Conservation (phyloP, 768 basidiomycete genomes). For the Termitomyces eurrhizus region DNA sequence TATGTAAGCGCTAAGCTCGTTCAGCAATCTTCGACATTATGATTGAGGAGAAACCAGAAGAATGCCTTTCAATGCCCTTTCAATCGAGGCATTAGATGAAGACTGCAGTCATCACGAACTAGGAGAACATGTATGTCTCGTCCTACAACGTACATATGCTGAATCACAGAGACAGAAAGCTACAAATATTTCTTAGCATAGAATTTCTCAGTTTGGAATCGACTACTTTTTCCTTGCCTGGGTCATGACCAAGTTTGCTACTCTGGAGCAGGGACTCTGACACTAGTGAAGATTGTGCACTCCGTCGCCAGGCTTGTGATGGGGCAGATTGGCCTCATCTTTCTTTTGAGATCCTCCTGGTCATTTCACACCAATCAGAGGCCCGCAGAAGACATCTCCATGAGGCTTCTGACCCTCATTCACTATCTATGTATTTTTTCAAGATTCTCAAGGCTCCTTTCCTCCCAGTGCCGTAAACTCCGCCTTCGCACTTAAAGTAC, state of each 20-base stretch:
- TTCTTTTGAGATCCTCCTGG: neutral
- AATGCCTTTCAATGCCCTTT: neutral
- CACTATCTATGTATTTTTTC: neutral
- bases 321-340: neutral
- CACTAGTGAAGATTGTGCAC: neutral
- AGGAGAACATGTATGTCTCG: neutral
- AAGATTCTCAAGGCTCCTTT: neutral
- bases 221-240: neutral
- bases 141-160: neutral
- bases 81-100: neutral
- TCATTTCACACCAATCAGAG: too few species aligned
- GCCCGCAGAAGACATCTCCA: neutral
- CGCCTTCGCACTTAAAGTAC: neutral
- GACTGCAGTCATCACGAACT: neutral
- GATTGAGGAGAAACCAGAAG: neutral
- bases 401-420: too few species aligned
- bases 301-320: neutral
- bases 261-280: neutral
- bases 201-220: neutral
- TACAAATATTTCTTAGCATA: neutral
- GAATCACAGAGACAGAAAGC: neutral
- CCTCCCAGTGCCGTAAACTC: neutral
- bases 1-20: neutral
- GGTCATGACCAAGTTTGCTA: neutral
- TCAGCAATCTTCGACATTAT: neutral